Percentiles rank a stretch among this genome's conserved stretches.
Conservation (phyloP, 257 asterid genomes). For the Solanum pennellii region DNA sequence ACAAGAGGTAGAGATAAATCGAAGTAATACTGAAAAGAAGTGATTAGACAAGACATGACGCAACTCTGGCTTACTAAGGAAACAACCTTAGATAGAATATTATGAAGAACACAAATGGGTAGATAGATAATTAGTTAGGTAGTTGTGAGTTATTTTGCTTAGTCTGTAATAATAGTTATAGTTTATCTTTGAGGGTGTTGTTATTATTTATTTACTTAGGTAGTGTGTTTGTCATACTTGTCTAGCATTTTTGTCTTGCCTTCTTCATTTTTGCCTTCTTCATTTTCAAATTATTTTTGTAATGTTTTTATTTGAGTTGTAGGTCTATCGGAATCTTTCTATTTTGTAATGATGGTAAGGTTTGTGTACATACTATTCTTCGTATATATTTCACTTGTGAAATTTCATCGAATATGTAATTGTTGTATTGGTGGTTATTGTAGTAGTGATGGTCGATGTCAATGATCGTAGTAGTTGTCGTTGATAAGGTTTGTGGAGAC, state of each 20-base stretch:
- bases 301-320: not conserved
- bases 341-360: too few species aligned
- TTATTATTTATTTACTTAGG: too few species aligned
- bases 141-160: not conserved
- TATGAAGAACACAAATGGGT: too few species aligned
- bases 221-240: not conserved
- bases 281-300: not conserved
- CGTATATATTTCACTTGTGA: not conserved
- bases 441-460: not conserved
- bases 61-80: too few species aligned
- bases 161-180: not conserved
- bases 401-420: too few species aligned
- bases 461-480: not conserved
- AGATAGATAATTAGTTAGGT: not conserved
- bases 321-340: too few species aligned
- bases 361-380: not conserved
- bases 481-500: too few species aligned
- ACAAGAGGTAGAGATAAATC: too few species aligned
- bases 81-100: not conserved
- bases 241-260: not conserved
- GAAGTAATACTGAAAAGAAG: too few species aligned
- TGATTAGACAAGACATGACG: too few species aligned
- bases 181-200: not conserved
- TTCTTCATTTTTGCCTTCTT: not conserved
- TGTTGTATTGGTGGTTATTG: not conserved